Percentiles rank a stretch among this genome's conserved stretches.
Conservation (phyloP, 306 rosid species). For the Cicer cuneatum region DNA sequence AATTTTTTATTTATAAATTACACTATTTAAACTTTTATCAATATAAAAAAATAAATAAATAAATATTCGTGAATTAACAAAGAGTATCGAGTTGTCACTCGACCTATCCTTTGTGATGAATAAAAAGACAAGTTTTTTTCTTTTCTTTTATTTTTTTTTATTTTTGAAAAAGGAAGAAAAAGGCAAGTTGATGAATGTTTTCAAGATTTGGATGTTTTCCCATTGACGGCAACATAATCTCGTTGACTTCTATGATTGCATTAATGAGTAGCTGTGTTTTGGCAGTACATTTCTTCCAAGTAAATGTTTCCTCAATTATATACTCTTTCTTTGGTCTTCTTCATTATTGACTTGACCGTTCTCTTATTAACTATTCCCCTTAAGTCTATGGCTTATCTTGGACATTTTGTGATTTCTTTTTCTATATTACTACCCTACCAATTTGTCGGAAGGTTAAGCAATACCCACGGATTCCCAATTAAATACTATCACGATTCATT, state of each 20-base stretch:
- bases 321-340: constrained; percentile 18
- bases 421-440: background rate
- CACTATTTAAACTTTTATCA: no score
- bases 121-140: background rate
- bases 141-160: no score
- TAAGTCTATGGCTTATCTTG: constrained; percentile 32
- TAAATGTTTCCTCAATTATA: background rate
- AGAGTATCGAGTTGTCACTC: background rate
- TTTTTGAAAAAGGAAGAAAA: no score
- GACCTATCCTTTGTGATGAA: background rate
- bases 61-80: background rate
- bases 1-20: no score
- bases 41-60: background rate
- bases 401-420: constrained; percentile 28
- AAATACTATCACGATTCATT: no score
- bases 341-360: constrained; percentile 42
- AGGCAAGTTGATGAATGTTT: background rate
- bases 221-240: constrained; percentile 43
- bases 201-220: constrained; percentile 19
- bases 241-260: constrained; percentile 36
- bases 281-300: constrained; percentile 19
- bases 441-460: background rate
- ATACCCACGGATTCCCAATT: background rate
- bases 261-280: constrained; percentile 10
- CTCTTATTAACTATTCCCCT: background rate